Evolutionary conservation across 2,329 filamentous ascomycete genomes (phyloP).

Genomic region (Pseudofabraea citricarpa): DNA sequence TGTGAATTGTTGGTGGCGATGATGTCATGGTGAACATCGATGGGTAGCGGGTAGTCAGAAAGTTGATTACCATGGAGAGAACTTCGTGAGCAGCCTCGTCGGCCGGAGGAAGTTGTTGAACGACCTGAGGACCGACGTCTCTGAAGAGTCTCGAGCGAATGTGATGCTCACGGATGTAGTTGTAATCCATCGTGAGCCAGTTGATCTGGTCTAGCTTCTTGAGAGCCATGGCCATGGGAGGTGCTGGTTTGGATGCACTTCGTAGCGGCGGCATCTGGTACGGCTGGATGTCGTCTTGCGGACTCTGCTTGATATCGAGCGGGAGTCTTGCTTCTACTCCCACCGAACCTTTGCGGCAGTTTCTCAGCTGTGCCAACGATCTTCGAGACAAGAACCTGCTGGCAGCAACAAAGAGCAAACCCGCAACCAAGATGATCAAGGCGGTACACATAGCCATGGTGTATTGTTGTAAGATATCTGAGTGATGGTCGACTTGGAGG

Average conservation of each 20-base stretch:
- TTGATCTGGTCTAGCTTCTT: constrained; percentile 37
- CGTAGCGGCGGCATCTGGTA: constrained; percentile 19
- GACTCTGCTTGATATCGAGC: not conserved
- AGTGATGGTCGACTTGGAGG: not conserved
- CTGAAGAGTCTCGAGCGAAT: constrained; percentile 36
- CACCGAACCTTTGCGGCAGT: too few species aligned
- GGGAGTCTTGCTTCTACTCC: too few species aligned
- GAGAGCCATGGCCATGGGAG: constrained; percentile 41
- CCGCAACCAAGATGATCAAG: not conserved
- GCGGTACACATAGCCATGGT: not conserved
- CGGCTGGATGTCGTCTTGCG: constrained; percentile 10
- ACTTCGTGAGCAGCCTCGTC: constrained; percentile 41
- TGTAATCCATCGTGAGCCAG: constrained; percentile 43
- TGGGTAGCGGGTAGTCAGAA: constrained; percentile 38
- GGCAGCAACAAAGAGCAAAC: not conserved
- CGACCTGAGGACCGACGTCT: constrained; percentile 33
- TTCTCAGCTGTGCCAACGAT: not conserved
- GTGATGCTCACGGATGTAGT: constrained; percentile 37
- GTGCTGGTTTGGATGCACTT: constrained; percentile 8
- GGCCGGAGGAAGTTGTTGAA: constrained; percentile 39
- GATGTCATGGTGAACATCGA: constrained; percentile 33
- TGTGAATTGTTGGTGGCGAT: constrained; percentile 30
- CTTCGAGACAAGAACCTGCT: not conserved
- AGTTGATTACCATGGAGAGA: constrained; percentile 38
- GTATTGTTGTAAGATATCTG: not conserved